Base-by-base conservation (phyloP, 148 eudicot species). In the Gaultheria prostrata region DNA sequence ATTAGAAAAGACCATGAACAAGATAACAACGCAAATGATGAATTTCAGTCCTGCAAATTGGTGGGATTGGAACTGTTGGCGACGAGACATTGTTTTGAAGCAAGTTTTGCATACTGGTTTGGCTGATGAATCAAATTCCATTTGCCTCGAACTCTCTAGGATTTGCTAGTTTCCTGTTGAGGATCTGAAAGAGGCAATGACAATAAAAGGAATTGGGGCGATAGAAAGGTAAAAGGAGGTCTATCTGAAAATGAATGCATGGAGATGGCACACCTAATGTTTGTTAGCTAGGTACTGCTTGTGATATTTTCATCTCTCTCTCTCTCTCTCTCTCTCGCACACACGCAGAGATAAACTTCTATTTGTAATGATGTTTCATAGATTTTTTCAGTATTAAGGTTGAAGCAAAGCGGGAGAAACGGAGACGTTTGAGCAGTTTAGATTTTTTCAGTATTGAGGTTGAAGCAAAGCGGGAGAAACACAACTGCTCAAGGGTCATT, bases 201-300 rank as follows among this genome's bases (percentile, higher is more conserved):
- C 48, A 56, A 33, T 59, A 12, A 39, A 39, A 33, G 3, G 15
- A 48, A 28, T 49, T 48, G 80, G 65, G 76, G 77, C 83, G 76
- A 35, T 61, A 70, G 82, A 65, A 75, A 76, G 78, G 71, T 18
- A 61, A 75, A 49, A 59, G 17, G n/a, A 39, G 76, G 32, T 50
- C 39, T 26, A 30, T 13, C 28, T 75, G 72, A 78, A 56, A 74
- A 53, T 21, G 32, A 56, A 72, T 54, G 80, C 76, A 80, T 74
- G 63, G 46, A 82, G 81, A 85, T 81, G 67, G 74, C 57, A 76
- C 80, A 81, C 84, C 87, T 85, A 82, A 81, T 75, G 57, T 57
- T 72, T 70, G 86, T 80, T 77, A 24, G 82, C 71, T 72, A 18
- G 73, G 78, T 28, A 48, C 61, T 59, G 51, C 39, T 1, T 76